These are phyloP conservation scores for Zizania palustris DNA, from an alignment of 202 grass and related monocot genomes.

Conservation along the genomic window DNA sequence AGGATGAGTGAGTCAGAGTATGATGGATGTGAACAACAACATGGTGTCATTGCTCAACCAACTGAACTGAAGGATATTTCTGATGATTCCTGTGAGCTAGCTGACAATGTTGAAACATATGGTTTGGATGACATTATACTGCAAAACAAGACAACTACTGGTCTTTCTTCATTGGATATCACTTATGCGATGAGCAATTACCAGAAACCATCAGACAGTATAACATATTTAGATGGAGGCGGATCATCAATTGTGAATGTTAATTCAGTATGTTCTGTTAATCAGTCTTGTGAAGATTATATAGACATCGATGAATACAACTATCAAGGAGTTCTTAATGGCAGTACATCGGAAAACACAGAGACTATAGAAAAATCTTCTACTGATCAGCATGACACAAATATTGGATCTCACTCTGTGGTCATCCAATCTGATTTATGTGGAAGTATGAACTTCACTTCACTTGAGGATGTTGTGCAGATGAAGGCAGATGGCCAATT, in stretches of 20 bases:
- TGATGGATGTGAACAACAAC: constrained; percentile 18
- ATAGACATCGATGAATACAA: constrained; percentile 38
- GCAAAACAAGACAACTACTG: constrained; percentile 25
- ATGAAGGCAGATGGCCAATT: constrained; percentile 44
- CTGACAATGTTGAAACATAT: constrained; percentile 34
- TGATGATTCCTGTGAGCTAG: constrained; percentile 35
- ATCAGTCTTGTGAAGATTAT: constrained; percentile 43
- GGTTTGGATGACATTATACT: constrained; percentile 28
- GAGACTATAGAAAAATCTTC: constrained; percentile 27
- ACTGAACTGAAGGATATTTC: constrained; percentile 40
- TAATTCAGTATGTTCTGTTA: constrained; percentile 39
- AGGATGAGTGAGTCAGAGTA: constrained; percentile 24
- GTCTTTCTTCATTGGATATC: constrained; percentile 42
- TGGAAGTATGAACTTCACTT: constrained; percentile 33
- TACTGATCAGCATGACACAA: constrained; percentile 25
- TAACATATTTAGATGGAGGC: constrained; percentile 44
- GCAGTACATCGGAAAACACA: constrained; percentile 31
- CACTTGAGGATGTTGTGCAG: constrained; percentile 46
- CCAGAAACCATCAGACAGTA: constrained; percentile 39
- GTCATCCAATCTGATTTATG: constrained; percentile 46
- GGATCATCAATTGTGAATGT: constrained; percentile 41
- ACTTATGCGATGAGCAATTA: constrained; percentile 45
- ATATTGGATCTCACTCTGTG: constrained; percentile 22
- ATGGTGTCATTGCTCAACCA: constrained; percentile 31
- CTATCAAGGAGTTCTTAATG: constrained; percentile 43